These are phyloP conservation scores for Trebouxia gelatinosa DNA, from an alignment of 163 green algal genomes.

Conservation along the genomic window DNA sequence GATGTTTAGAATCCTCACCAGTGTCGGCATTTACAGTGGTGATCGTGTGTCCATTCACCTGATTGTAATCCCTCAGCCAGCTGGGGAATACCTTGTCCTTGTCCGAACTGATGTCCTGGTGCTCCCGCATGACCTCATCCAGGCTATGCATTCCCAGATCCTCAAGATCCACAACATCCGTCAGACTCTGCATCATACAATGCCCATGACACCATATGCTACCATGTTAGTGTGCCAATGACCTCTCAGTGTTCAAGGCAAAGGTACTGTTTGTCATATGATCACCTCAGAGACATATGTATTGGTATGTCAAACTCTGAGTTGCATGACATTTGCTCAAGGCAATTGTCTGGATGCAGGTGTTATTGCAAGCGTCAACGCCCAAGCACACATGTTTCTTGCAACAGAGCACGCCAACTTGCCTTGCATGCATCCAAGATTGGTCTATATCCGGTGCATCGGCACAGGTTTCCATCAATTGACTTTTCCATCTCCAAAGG, in stretches of 20 bases:
- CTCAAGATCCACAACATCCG: slow-evolving; percentile 29
- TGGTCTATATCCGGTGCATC: slow-evolving; percentile 78
- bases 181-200: slow-evolving; percentile 30
- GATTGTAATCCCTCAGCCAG: slow-evolving; percentile 21
- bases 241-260: not conserved
- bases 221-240: not conserved
- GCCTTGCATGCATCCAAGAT: slow-evolving; percentile 72
- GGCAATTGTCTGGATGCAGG: not conserved
- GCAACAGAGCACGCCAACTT: not conserved
- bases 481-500: slow-evolving; percentile 39
- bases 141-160: slow-evolving; percentile 27
- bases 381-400: not conserved
- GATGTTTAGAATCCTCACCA: not conserved
- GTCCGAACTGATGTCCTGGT: not conserved
- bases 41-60: slow-evolving; percentile 6
- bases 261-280: not conserved
- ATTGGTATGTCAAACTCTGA: not conserved
- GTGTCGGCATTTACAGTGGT: not conserved
- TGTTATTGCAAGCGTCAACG: not conserved
- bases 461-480: slow-evolving; percentile 73
- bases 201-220: not conserved
- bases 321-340: not conserved
- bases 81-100: slow-evolving; percentile 22
- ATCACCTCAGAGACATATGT: not conserved
- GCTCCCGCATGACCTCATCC: not conserved